Evolutionary conservation across 2,329 filamentous ascomycete genomes (phyloP).

Genomic region (Fusarium lateritium): DNA sequence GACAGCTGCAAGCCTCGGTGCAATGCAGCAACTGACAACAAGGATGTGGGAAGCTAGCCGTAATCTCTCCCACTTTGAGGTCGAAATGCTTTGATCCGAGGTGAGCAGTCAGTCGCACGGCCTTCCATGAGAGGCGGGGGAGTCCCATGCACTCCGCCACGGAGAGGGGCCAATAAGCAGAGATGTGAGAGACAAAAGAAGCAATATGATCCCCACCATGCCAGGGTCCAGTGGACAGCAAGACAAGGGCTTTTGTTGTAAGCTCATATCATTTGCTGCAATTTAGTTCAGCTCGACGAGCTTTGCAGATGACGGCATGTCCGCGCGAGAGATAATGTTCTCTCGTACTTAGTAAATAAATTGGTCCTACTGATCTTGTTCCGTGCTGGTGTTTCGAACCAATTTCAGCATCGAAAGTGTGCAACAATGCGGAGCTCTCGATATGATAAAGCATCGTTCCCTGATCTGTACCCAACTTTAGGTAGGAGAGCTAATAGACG

Average conservation of each 20-base stretch:
- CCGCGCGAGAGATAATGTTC: background rate
- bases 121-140: constrained; percentile 29
- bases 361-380: background rate
- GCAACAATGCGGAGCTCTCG: background rate
- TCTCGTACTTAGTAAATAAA: constrained; percentile 3
- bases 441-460: too few relatives aligned
- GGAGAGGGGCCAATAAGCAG: constrained; percentile 40
- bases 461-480: too few relatives aligned
- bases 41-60: constrained; percentile 12
- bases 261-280: constrained; percentile 3
- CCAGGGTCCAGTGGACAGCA: constrained; percentile 24
- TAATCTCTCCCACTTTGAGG: constrained; percentile 8
- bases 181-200: constrained; percentile 46
- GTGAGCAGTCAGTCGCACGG: constrained; percentile 33
- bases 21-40: background rate
- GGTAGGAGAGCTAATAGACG: too few relatives aligned
- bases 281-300: constrained; percentile 6
- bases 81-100: constrained; percentile 12
- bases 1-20: constrained; percentile 16
- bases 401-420: constrained; percentile 10
- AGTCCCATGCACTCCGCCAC: constrained; percentile 31
- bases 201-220: constrained; percentile 46
- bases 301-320: constrained; percentile 1
- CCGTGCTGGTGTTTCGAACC: constrained; percentile 16
- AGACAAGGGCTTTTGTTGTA: constrained; percentile 25